Evolutionary conservation across 768 basidiomycete species (phyloP).

Genomic region (Ephemerocybe angulata): DNA sequence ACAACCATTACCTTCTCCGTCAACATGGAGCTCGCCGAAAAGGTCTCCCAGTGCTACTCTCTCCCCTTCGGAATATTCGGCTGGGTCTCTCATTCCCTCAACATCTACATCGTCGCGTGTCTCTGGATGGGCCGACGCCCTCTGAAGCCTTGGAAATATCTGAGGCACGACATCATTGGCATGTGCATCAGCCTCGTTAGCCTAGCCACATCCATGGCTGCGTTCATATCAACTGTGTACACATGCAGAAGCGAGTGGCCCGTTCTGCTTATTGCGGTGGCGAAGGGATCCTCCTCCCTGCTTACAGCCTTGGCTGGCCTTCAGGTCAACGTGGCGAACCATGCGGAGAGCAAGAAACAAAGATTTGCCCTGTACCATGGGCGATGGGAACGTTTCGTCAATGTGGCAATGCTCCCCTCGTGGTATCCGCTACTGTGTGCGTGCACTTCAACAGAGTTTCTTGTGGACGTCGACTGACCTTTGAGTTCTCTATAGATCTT

Average conservation of each 20-base stretch:
- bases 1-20: neutral
- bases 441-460: too few relatives aligned
- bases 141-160: neutral
- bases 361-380: neutral
- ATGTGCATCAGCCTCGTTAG: neutral
- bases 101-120: slow-evolving; percentile 7
- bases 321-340: neutral
- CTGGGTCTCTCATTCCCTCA: slow-evolving; percentile 11
- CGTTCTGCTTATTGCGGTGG: neutral
- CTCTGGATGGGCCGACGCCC: neutral
- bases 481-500: slow-evolving; percentile 18
- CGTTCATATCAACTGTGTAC: neutral
- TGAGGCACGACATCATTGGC: neutral
- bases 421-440: slow-evolving; percentile 8
- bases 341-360: neutral
- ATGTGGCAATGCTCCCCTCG: neutral
- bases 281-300: neutral
- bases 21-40: neutral
- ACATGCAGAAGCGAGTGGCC: neutral
- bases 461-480: too few relatives aligned
- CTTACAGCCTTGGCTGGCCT: neutral
- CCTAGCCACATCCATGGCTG: neutral
- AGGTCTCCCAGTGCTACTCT: slow-evolving; percentile 7
- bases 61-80: slow-evolving; percentile 12
- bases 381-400: neutral